Evolutionary conservation across 352 stramenopile species (phyloP), one percentile per base, ranked within the genome.

Genomic region (Achlya hypogyna): DNA sequence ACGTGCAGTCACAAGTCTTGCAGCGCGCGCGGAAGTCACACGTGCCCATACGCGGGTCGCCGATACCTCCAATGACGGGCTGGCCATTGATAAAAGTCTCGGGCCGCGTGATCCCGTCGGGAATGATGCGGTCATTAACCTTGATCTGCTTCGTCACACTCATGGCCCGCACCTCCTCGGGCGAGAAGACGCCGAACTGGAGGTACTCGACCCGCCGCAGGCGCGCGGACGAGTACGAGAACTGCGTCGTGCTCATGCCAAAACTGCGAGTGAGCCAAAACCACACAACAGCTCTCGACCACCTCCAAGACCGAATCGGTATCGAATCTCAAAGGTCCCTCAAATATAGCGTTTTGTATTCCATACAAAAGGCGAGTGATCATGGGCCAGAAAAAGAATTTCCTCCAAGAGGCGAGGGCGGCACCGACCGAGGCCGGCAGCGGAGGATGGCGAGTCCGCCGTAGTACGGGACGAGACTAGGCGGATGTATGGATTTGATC

Each of bases 141-240:
- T 96, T 98, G 52, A 96, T 97, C 72, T 97, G 91, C 72, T 98
- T 97, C 0, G 95, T 98, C 14, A 99, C 96, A 28, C 87, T 97
- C 87, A 98, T 98, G 77, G 96, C 91, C 59, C 91, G 88, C 78
- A 99, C 91, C 78, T 98, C 96, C 63, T 99, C 96, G 4, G 97
- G 97, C 73, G 95, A 97, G 67, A 99, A 96, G 51, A 99, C 91
- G 62, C 96, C 95, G 74, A 99, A 99, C 79, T 99, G 96, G 18
- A 99, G 81, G 79, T 97, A 98, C 78, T 98, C 97, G 74, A 99
- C 93, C 38, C 92, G 83, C 58, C 95, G 86, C 71, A 99, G 75
- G 23, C 93, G 93, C 67, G 93, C 95, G 52, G 86, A 89, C 62
- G 92, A 98, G 80, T 98, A 98, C 71, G 95, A 97, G 78, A 99